Percentiles rank a stretch among this genome's conserved stretches.
These are phyloP conservation scores for Diospyros kaki DNA, from an alignment of 148 eudicot species.

Conservation along the genomic window DNA sequence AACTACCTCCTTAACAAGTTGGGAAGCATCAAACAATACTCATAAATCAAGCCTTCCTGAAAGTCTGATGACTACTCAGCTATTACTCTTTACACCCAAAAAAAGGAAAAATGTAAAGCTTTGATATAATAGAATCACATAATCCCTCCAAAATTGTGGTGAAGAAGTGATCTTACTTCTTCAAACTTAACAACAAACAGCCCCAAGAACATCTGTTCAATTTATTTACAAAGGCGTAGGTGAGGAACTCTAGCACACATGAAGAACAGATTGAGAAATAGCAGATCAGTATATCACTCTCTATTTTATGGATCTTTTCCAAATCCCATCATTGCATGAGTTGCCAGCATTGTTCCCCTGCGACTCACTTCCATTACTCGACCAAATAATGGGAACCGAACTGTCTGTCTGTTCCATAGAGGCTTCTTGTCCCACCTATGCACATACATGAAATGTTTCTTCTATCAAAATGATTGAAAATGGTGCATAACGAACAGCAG, in stretches of 20 bases:
- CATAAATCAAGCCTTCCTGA: no score
- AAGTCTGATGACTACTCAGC: no score
- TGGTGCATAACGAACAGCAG: not conserved
- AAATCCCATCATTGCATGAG: slow-evolving; percentile 76
- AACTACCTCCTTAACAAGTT: no score
- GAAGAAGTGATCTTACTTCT: no score
- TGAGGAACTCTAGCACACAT: not conserved
- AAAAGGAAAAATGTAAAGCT: no score
- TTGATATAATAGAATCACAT: no score
- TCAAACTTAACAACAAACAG: no score
- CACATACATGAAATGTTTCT: not conserved
- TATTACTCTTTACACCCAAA: no score
- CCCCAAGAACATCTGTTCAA: not conserved
- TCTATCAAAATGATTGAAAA: not conserved
- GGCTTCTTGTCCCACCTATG: slow-evolving; percentile 88
- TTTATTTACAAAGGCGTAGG: not conserved
- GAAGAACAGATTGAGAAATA: not conserved
- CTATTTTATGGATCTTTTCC: slow-evolving; percentile 59
- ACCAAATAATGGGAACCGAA: slow-evolving; percentile 48
- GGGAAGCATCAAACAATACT: no score
- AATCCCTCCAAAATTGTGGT: no score
- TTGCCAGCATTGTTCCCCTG: slow-evolving; percentile 70
- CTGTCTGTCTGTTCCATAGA: slow-evolving; percentile 51
- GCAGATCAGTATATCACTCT: not conserved
- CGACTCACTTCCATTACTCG: slow-evolving; percentile 45